Percentiles rank a stretch among this genome's conserved stretches.
Conservation (phyloP, 805 yeast species). For the Barnettozyma sp. region DNA sequence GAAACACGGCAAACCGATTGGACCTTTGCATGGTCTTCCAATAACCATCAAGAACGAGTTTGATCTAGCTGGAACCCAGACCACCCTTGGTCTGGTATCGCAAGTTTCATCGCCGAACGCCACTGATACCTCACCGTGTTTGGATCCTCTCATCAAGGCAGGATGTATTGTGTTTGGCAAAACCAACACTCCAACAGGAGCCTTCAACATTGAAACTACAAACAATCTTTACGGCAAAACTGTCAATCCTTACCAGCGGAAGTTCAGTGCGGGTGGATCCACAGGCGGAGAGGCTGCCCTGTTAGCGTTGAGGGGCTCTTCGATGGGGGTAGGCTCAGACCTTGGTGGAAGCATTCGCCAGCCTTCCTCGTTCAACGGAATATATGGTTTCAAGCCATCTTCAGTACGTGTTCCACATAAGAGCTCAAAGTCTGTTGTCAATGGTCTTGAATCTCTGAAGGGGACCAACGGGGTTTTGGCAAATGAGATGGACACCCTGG, state of each 20-base stretch:
- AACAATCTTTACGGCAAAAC: conserved; percentile 40
- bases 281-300: conserved; percentile 49
- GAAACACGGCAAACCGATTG: conserved; percentile 42
- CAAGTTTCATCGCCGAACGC: conserved; percentile 24
- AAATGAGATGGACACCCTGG: conserved; percentile 29
- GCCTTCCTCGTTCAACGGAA: conserved; percentile 37
- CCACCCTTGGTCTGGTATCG: conserved; percentile 40
- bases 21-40: conserved; percentile 64
- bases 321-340: conserved; percentile 44
- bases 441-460: conserved; percentile 34
- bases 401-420: conserved; percentile 35
- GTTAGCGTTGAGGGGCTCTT: conserved; percentile 33
- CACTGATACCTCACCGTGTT: conserved; percentile 32
- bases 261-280: conserved; percentile 40
- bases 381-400: conserved; percentile 38
- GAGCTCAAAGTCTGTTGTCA: conserved; percentile 27
- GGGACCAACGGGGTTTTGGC: conserved; percentile 42
- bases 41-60: conserved; percentile 44
- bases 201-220: conserved; percentile 38
- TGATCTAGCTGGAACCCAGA: conserved; percentile 35
- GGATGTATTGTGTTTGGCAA: conserved; percentile 49
- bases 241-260: conserved; percentile 35
- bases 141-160: conserved; percentile 29
- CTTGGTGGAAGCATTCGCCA: conserved; percentile 44
- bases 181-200: conserved; percentile 44